Percentiles rank a stretch among this genome's conserved stretches.
These are phyloP conservation scores for Jatropha curcas DNA, from an alignment of 345 rosid species.

Conservation along the genomic window DNA sequence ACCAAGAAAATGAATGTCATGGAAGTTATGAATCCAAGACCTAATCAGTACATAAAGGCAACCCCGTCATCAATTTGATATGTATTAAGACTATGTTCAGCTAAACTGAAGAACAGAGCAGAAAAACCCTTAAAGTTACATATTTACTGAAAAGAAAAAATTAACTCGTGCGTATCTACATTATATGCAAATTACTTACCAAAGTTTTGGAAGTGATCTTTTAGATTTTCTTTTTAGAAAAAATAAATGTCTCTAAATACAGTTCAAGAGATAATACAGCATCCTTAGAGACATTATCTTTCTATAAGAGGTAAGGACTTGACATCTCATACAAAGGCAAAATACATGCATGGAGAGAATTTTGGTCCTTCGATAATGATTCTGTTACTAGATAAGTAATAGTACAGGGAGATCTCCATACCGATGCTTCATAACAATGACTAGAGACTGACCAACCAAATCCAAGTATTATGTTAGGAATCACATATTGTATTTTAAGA, in stretches of 20 bases:
- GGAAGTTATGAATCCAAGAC: constrained; percentile 95
- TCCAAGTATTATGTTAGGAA: background rate
- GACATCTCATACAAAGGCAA: background rate
- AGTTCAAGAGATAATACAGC: background rate
- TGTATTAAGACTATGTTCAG: background rate
- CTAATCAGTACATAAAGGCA: constrained; percentile 40
- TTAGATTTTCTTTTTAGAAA: background rate
- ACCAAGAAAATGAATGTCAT: constrained; percentile 89
- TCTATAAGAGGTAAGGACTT: background rate
- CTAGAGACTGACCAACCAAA: background rate
- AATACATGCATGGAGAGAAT: background rate
- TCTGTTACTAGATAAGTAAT: background rate
- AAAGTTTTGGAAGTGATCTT: background rate
- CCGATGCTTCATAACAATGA: too few relatives aligned
- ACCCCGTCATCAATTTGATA: constrained; percentile 18
- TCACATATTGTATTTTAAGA: background rate
- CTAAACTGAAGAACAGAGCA: background rate
- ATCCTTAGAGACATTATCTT: background rate
- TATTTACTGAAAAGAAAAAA: background rate
- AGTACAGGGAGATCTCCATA: too few relatives aligned
- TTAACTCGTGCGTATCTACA: background rate
- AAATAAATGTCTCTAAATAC: background rate
- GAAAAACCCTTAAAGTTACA: background rate
- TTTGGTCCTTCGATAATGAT: background rate
- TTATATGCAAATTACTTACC: background rate